Base-by-base conservation (phyloP, 371 early-diverging fungal genomes). In the Lichtheimia ornata region DNA sequence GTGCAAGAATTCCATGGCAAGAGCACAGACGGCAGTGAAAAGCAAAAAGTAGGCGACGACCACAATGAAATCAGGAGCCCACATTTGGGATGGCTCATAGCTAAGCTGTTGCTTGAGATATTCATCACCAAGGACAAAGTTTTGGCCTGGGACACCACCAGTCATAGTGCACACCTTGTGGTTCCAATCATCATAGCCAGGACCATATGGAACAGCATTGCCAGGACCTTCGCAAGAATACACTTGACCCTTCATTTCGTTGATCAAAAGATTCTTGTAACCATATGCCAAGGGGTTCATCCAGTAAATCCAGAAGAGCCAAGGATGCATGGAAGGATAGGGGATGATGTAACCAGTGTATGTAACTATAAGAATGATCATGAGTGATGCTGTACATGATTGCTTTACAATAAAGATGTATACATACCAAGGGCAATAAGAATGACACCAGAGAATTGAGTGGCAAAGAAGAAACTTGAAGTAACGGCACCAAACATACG, bases 221-320 rank as follows among this genome's bases (percentile, higher is more conserved):
- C 68, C 61, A 17, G 79, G 67, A 17, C 82, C 74, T 53, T 85
- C 69, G 41, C 76, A 73, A 24, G 74, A 59, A 51, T 63, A 72
- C 0, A 59, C 1, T 4, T 73, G 63, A 6, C 81, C 79, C 13
- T 61, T 61, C 79, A 86, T 85, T 68, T 91, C 92, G 66, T 90
- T 88, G 17, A 75, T 67, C 43, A 88, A 50, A 11, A 91, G 69
- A 1, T 85, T 78, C 58, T 84, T 76, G 64, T 35, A 35, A 9
- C 35, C 35, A 41, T 51, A 59, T 22, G 14, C 22, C 11, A 18
- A 18, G 3, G 14, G 20, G 13, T 56, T 13, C 47, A 49, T 24
- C 14, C 49, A 27, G n/a, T n/a, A 50, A 9, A 56, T 56, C 85
- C 85, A 86, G 41, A 69, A 71, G 49, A 88, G 75, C 82, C 84